These are phyloP conservation scores for Trichoderma endophyticum DNA, from an alignment of 2,329 filamentous ascomycete species.

Conservation along the genomic window DNA sequence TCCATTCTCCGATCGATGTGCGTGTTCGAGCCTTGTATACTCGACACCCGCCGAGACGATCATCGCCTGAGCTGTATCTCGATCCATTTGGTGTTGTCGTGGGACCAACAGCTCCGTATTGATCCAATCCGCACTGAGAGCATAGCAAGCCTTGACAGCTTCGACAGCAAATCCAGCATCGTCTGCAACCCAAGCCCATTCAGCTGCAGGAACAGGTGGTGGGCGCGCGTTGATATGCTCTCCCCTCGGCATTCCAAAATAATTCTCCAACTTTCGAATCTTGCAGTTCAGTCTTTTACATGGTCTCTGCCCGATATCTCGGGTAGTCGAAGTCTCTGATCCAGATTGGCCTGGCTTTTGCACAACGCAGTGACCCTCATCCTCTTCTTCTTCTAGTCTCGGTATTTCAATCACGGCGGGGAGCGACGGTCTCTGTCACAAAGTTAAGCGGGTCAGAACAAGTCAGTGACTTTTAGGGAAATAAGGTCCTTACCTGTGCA, in stretches of 20 bases:
- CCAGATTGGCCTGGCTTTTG: not conserved
- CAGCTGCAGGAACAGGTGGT: not conserved
- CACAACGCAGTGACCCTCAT: not conserved
- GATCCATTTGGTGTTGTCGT: not conserved
- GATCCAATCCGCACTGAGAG: constrained; percentile 24
- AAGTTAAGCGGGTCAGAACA: not conserved
- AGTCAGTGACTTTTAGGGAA: not conserved
- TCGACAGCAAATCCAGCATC: constrained; percentile 25
- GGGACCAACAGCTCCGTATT: not conserved
- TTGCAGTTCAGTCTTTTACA: not conserved
- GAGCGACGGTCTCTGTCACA: not conserved
- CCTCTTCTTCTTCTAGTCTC: not conserved
- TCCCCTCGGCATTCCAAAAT: constrained; percentile 3
- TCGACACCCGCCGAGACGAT: constrained; percentile 17
- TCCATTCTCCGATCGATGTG: constrained; percentile 18
- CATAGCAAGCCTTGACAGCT: constrained; percentile 23
- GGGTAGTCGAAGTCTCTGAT: not conserved
- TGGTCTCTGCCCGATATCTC: not conserved
- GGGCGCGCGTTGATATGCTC: not conserved
- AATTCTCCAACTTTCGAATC: not conserved
- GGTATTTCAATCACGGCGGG: not conserved
- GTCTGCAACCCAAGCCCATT: constrained; percentile 28
- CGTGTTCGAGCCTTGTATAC: constrained; percentile 23
- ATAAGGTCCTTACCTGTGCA: not conserved
- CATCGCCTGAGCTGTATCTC: not conserved